Conservation (phyloP, 2,329 filamentous ascomycete species). For the Zelopaecilomyces penicillatus region DNA sequence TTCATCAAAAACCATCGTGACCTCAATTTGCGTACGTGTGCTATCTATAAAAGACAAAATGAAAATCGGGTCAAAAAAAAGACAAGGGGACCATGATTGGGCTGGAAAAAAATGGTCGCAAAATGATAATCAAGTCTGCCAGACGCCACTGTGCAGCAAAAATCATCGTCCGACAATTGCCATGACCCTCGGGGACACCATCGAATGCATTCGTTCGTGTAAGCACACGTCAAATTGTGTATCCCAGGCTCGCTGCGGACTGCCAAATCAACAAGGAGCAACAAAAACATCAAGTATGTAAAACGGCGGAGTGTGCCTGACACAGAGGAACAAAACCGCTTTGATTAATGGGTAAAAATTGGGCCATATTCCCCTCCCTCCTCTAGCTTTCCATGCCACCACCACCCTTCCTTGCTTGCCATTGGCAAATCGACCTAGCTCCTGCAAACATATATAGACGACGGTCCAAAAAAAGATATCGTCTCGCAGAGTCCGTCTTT, state of each 20-base stretch:
- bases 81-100: neutral
- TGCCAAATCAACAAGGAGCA: conserved; percentile 1
- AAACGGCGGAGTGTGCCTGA: no score
- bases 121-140: conserved; percentile 8
- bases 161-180: conserved; percentile 4
- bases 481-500: no score
- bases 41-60: conserved; percentile 1
- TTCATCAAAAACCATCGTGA: no score
- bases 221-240: no score
- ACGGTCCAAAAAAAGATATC: no score
- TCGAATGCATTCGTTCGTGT: no score
- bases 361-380: no score
- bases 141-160: conserved; percentile 6
- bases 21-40: neutral
- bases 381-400: no score
- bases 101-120: conserved; percentile 8
- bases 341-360: conserved; percentile 1
- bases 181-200: conserved; percentile 4
- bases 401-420: no score
- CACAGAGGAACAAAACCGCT: neutral
- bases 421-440: no score
- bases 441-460: no score
- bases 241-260: neutral
- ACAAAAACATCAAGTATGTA: conserved; percentile 6
- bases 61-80: neutral